Evolutionary conservation across 176 grass and related monocot genomes (phyloP).

Genomic region (Bonia amplexicaulis): DNA sequence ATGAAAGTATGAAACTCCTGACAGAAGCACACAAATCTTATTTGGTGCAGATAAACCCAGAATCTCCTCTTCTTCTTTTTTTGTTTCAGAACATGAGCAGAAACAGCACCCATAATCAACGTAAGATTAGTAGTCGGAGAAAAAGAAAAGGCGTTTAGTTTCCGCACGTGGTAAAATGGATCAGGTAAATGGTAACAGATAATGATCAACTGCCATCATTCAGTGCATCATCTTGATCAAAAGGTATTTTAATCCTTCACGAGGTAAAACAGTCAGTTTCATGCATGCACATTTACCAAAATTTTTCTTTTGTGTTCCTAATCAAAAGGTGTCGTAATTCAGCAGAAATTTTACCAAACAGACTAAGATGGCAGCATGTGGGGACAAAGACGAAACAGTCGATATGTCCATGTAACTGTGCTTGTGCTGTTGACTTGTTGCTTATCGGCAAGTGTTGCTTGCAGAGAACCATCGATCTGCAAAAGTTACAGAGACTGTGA

Average conservation of each 20-base stretch:
- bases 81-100: background rate
- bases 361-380: background rate
- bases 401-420: background rate
- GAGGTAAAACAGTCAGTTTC: conserved; percentile 3
- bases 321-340: conserved; percentile 16
- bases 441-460: conserved; percentile 46
- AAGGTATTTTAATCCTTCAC: conserved; percentile 42
- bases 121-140: background rate
- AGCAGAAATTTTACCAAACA: background rate
- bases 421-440: conserved; percentile 18
- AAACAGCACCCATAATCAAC: background rate
- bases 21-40: background rate
- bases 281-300: conserved; percentile 2
- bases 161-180: background rate
- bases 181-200: conserved; percentile 26
- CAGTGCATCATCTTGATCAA: conserved; percentile 20
- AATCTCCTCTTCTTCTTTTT: background rate
- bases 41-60: background rate
- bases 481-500: background rate
- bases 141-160: conserved; percentile 7
- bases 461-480: background rate
- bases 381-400: conserved; percentile 2
- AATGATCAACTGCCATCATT: background rate
- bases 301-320: background rate
- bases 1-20: background rate